Evolutionary conservation across 2,329 filamentous ascomycete species (phyloP).

Genomic region (Cordyceps sp.): DNA sequence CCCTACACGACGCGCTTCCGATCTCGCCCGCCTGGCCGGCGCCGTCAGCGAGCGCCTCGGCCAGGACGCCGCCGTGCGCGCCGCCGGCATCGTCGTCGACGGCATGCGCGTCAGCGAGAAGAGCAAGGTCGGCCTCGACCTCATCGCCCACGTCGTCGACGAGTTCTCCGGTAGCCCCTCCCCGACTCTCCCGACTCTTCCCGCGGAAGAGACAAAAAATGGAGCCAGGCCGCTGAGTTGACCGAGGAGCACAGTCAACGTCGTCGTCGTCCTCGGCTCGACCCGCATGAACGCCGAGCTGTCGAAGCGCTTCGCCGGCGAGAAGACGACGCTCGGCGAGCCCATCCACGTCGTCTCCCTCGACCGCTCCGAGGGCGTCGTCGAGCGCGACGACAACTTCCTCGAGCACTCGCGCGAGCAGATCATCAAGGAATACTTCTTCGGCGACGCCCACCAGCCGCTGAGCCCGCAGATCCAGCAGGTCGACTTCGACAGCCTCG

Average conservation of each 20-base stretch:
- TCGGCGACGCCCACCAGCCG: conserved; percentile 60
- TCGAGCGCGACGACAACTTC: conserved; percentile 56
- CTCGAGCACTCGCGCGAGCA: conserved; percentile 59
- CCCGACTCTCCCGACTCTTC: too few species aligned
- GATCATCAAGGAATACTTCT: conserved; percentile 85
- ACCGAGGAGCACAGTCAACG: conserved; percentile 61
- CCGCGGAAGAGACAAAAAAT: too few species aligned
- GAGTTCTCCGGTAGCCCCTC: conserved; percentile 31
- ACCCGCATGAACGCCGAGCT: conserved; percentile 62
- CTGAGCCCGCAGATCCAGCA: conserved; percentile 79
- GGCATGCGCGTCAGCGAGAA: conserved; percentile 54
- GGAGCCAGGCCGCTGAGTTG: conserved; percentile 20
- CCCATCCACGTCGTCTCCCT: conserved; percentile 60
- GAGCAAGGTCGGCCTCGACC: conserved; percentile 52
- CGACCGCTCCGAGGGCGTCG: conserved; percentile 73
- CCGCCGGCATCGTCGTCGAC: conserved; percentile 73
- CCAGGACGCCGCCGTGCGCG: conserved; percentile 55
- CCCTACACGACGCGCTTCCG: too few species aligned
- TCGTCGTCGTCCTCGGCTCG: conserved; percentile 69
- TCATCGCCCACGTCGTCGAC: conserved; percentile 58
- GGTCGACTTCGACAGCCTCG: conserved; percentile 58
- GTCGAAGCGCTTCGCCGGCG: conserved; percentile 44
- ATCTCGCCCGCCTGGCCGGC: conserved; percentile 62
- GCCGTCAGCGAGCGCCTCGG: conserved; percentile 62
- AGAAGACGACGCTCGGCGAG: conserved; percentile 44